phyloP scores from a whole-genome alignment of 257 asterid species.

The Solanum paucissectum region DNA sequence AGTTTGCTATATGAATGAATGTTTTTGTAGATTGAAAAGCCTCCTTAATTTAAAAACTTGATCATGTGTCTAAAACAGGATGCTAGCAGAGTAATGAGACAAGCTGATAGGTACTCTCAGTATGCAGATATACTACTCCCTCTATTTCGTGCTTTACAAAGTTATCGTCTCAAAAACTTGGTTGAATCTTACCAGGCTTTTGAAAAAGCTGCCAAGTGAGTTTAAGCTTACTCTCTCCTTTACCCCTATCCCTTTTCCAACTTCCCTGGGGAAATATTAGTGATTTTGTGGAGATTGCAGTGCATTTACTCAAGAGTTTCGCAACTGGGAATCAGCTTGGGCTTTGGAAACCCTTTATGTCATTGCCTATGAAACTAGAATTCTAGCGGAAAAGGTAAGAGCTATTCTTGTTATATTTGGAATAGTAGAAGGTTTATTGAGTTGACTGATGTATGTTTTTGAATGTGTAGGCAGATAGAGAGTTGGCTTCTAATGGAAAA shows the following conservation, averaged over 20 bases:
- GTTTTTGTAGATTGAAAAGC: neutral
- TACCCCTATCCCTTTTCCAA: neutral
- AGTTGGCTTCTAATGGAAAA: slow-evolving; percentile 77
- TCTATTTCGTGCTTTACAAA: slow-evolving; percentile 73
- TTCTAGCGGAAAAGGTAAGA: slow-evolving; percentile 87
- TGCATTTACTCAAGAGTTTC: slow-evolving; percentile 94
- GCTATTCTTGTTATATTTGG: neutral
- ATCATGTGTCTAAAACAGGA: slow-evolving; percentile 44
- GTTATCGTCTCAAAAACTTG: slow-evolving; percentile 53
- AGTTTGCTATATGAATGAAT: neutral
- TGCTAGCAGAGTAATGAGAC: slow-evolving; percentile 65
- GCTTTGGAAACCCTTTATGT: slow-evolving; percentile 84
- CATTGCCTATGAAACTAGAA: slow-evolving; percentile 75
- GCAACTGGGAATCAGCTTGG: slow-evolving; percentile 98
- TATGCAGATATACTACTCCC: slow-evolving; percentile 68
- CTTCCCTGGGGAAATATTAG: neutral
- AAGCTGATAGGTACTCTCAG: slow-evolving; percentile 64
- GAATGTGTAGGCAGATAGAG: slow-evolving; percentile 73
- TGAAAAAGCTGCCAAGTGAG: slow-evolving; percentile 89
- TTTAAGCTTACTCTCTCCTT: neutral
- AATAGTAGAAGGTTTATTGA: neutral
- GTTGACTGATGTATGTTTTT: slow-evolving; percentile 16
- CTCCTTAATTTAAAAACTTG: neutral
- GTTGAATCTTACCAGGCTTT: slow-evolving; percentile 73
- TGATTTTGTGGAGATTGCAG: slow-evolving; percentile 51